These are phyloP conservation scores for Pistacia integerrima DNA, from an alignment of 345 rosid genomes.

Conservation along the genomic window DNA sequence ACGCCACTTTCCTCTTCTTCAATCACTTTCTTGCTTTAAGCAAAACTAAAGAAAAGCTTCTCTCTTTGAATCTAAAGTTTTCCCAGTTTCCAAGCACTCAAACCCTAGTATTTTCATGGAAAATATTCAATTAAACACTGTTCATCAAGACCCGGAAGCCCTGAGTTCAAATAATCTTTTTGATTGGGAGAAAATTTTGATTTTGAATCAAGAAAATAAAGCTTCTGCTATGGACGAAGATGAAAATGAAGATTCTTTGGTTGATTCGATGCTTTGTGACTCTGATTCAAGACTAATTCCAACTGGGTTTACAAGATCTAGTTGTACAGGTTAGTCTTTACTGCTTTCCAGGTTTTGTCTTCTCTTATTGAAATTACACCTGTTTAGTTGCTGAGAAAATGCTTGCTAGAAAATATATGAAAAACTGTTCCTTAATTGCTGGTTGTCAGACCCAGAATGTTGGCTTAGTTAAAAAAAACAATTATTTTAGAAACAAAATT, in stretches of 20 bases:
- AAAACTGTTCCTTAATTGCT: background rate
- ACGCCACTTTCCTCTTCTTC: background rate
- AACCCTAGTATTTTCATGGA: slow-evolving; percentile 41
- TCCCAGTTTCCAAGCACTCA: slow-evolving; percentile 16
- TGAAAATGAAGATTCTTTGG: slow-evolving; percentile 35
- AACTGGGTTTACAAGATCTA: slow-evolving; percentile 53
- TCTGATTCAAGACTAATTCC: slow-evolving; percentile 61
- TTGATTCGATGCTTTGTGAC: slow-evolving; percentile 76
- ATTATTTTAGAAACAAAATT: background rate
- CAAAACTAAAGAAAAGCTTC: background rate
- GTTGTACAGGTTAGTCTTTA: slow-evolving; percentile 47
- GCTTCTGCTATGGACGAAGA: slow-evolving; percentile 40
- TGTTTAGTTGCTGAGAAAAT: background rate
- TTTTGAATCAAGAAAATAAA: slow-evolving; percentile 36
- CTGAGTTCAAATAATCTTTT: slow-evolving; percentile 22
- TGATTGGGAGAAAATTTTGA: slow-evolving; percentile 32
- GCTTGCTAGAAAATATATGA: background rate
- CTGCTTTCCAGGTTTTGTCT: background rate
- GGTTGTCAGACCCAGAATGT: background rate
- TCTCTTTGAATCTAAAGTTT: background rate
- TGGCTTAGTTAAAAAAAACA: background rate
- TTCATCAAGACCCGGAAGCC: slow-evolving; percentile 22
- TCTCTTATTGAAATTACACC: background rate
- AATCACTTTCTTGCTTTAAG: background rate
- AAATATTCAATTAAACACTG: slow-evolving; percentile 29